phyloP scores from a whole-genome alignment of 352 stramenopile genomes.

The Globisporangium camurandrum region DNA sequence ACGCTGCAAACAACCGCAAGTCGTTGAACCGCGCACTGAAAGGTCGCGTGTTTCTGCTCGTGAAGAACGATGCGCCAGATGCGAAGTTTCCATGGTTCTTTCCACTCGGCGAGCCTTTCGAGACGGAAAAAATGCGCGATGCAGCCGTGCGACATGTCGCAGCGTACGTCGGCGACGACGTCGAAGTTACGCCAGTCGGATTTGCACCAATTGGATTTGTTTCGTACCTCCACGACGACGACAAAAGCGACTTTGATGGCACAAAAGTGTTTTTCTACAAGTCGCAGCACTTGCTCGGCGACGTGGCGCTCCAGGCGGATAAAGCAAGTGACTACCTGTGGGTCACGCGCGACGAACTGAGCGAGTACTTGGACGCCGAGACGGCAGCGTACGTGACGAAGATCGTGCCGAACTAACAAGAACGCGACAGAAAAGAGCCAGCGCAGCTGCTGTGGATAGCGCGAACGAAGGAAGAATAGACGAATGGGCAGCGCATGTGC shows the following conservation, averaged over 20 bases:
- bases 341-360: constrained; percentile 68
- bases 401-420: constrained; percentile 58
- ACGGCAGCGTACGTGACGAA: constrained; percentile 69
- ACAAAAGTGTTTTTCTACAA: constrained; percentile 89
- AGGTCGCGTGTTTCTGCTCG: constrained; percentile 68
- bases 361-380: constrained; percentile 66
- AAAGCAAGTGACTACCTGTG: constrained; percentile 74
- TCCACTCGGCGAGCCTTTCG: constrained; percentile 49
- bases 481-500: too few relatives aligned
- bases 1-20: constrained; percentile 75
- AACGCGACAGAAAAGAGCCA: neutral
- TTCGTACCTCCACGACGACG: constrained; percentile 47
- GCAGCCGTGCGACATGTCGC: constrained; percentile 55
- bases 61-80: constrained; percentile 38
- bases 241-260: constrained; percentile 36
- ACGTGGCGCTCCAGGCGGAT: constrained; percentile 46
- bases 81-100: constrained; percentile 78
- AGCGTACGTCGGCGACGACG: constrained; percentile 31
- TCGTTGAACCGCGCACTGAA: constrained; percentile 80
- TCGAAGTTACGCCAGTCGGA: constrained; percentile 49
- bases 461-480: too few relatives aligned
- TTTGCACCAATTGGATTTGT: constrained; percentile 77
- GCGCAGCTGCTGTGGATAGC: too few relatives aligned
- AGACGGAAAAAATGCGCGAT: constrained; percentile 74
- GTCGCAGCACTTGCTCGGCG: constrained; percentile 50